phyloP scores from a whole-genome alignment of 768 basidiomycete species.

The Termitomyces bulborhizus region DNA sequence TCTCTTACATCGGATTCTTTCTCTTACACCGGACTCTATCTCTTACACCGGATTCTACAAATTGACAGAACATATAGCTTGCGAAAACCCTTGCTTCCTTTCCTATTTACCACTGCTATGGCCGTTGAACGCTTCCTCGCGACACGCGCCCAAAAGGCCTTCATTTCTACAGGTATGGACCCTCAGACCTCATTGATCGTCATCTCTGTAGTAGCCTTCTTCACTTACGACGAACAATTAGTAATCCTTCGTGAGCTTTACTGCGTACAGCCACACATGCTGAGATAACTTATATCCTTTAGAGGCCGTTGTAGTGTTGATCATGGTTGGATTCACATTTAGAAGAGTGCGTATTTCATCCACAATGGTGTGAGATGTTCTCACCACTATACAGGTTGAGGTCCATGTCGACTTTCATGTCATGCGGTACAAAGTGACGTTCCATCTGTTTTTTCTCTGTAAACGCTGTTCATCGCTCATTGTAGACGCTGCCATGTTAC shows the following conservation, averaged over 20 bases:
- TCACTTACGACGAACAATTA: constrained; percentile 18
- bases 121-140: constrained; percentile 65
- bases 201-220: neutral
- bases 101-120: constrained; percentile 32
- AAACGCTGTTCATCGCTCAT: neutral
- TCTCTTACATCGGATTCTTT: neutral
- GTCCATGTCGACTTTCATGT: constrained; percentile 35
- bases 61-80: neutral
- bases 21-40: neutral
- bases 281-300: constrained; percentile 7
- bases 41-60: neutral
- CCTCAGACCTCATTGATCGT: neutral
- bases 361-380: neutral
- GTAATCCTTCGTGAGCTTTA: constrained; percentile 54
- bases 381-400: constrained; percentile 37
- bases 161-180: constrained; percentile 62
- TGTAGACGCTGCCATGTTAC: constrained; percentile 76
- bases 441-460: neutral
- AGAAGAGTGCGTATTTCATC: constrained; percentile 38
- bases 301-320: constrained; percentile 75
- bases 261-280: neutral
- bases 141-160: constrained; percentile 66
- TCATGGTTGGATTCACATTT: constrained; percentile 71
- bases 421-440: constrained; percentile 46
- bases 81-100: neutral